These are phyloP conservation scores for Penicillium bovifimosum DNA, from an alignment of 495 filamentous ascomycete genomes.

Conservation along the genomic window DNA sequence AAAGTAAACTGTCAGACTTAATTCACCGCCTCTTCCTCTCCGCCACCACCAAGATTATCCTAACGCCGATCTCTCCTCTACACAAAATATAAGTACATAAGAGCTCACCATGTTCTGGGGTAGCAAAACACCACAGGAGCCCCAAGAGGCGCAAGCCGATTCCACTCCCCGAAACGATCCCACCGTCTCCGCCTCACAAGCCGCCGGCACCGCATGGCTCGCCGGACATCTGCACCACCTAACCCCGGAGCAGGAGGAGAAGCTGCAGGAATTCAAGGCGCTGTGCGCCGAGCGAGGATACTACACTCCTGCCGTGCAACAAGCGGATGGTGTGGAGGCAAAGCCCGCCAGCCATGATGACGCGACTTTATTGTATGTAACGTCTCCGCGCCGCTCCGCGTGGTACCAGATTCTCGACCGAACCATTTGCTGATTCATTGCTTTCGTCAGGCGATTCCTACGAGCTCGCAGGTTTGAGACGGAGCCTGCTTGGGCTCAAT, in stretches of 20 bases:
- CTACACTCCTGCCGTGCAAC: constrained; percentile 49
- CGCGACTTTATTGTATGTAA: constrained; percentile 69
- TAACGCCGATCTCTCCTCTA: neutral
- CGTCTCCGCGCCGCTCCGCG: neutral
- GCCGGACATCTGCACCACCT: constrained; percentile 72
- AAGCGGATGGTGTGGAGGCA: constrained; percentile 25
- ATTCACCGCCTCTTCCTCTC: constrained; percentile 7
- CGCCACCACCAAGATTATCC: neutral
- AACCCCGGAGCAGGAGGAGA: constrained; percentile 57
- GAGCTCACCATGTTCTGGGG: constrained; percentile 32
- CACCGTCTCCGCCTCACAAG: constrained; percentile 37
- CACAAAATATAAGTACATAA: neutral
- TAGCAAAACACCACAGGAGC: constrained; percentile 29
- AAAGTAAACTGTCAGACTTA: neutral
- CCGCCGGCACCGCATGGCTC: constrained; percentile 40
- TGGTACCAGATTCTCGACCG: neutral
- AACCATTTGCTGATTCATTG: neutral
- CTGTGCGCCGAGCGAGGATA: constrained; percentile 57
- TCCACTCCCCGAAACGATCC: constrained; percentile 37
- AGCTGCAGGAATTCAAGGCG: constrained; percentile 62
- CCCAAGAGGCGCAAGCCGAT: constrained; percentile 22
- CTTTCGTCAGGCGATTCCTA: constrained; percentile 59
- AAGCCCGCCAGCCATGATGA: constrained; percentile 64
- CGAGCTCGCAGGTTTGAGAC: constrained; percentile 70
- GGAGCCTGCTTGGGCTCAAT: constrained; percentile 71